Evolutionary conservation across 495 filamentous ascomycete species (phyloP).

Genomic region (Hypoxylon rickii): DNA sequence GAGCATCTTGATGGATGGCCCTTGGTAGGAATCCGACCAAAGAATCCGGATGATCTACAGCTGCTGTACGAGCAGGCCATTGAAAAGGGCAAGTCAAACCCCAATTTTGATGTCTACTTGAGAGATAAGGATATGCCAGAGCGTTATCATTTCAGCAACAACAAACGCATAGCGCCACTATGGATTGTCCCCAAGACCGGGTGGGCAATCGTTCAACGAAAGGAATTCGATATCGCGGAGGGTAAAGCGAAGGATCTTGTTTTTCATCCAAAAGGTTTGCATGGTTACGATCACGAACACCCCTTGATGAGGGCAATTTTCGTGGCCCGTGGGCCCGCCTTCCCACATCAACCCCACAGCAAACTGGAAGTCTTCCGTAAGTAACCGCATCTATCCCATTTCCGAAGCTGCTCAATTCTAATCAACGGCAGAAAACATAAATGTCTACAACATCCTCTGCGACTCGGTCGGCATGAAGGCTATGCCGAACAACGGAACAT

Average conservation of each 20-base stretch:
- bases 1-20: constrained; percentile 95
- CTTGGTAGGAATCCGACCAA: constrained; percentile 81
- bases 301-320: constrained; percentile 94
- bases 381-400: constrained; percentile 39
- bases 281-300: constrained; percentile 89
- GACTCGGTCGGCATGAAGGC: constrained; percentile 74
- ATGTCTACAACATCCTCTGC: constrained; percentile 94
- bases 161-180: constrained; percentile 84
- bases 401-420: constrained; percentile 18
- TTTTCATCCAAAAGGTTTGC: constrained; percentile 79
- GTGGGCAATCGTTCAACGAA: constrained; percentile 82
- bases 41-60: constrained; percentile 62
- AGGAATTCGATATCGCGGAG: constrained; percentile 72
- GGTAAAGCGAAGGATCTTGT: constrained; percentile 61
- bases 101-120: constrained; percentile 82
- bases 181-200: constrained; percentile 92
- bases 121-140: constrained; percentile 81
- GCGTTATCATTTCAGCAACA: constrained; percentile 83
- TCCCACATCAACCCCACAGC: constrained; percentile 82
- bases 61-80: constrained; percentile 55
- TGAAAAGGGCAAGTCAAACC: constrained; percentile 57
- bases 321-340: constrained; percentile 83
- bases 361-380: constrained; percentile 81
- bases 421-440: constrained; percentile 77
- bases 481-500: constrained; percentile 81